A percentile compares a stretch with the other conserved stretches of the same genome.
Evolutionary conservation across 768 basidiomycete species (phyloP).

Genomic region (Pseudohyphozyma bogoriensis): DNA sequence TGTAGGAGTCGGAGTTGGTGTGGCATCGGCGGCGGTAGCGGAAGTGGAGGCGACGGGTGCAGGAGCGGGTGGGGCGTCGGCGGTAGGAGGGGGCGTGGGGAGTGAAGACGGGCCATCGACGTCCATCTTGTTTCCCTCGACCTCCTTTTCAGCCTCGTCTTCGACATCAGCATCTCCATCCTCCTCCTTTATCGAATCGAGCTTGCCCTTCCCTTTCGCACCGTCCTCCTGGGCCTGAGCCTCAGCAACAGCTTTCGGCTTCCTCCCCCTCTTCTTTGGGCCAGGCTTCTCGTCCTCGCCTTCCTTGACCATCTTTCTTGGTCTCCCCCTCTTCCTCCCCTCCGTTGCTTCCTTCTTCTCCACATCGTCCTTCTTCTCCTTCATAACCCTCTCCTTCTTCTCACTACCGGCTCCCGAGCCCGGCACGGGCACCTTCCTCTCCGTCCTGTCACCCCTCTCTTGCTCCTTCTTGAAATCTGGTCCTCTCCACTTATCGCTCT

Average conservation of each 20-base stretch:
- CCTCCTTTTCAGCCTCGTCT: not conserved
- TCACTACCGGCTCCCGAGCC: conserved; percentile 4
- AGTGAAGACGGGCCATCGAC: not conserved
- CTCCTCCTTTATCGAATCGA: not conserved
- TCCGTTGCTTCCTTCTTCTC: not conserved
- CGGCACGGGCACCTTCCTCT: conserved; percentile 14
- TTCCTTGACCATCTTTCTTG: too few relatives aligned
- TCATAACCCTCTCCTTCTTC: conserved; percentile 1
- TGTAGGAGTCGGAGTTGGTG: not conserved
- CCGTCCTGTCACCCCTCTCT: conserved; percentile 16
- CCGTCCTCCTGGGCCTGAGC: not conserved
- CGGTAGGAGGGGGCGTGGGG: not conserved
- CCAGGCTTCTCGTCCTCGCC: not conserved
- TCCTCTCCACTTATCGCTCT: conserved; percentile 59
- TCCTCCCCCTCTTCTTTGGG: too few relatives aligned
- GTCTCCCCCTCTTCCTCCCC: conserved; percentile 1
- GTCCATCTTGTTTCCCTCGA: not conserved
- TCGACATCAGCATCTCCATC: not conserved
- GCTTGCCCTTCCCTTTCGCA: not conserved
- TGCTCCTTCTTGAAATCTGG: conserved; percentile 39
- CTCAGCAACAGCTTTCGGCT: too few relatives aligned
- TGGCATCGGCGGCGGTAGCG: not conserved
- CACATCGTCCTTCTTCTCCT: not conserved
- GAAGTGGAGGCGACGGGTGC: not conserved
- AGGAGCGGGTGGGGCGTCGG: not conserved